phyloP scores from a whole-genome alignment of 768 basidiomycete genomes.

The Cytidiella melzeri region DNA sequence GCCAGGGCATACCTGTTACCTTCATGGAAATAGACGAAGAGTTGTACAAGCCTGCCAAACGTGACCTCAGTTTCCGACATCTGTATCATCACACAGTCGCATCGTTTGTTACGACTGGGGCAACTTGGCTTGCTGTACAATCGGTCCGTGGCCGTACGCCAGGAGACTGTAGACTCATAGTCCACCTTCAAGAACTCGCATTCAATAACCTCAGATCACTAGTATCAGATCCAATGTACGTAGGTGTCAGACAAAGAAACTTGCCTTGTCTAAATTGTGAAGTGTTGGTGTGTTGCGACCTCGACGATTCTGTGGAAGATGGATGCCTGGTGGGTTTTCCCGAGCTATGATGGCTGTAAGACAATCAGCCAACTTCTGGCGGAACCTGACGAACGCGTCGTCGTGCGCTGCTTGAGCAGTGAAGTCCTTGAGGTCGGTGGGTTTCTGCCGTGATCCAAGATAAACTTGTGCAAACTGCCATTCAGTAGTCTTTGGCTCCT shows the following conservation, averaged over 20 bases:
- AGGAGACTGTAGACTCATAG: conserved; percentile 19
- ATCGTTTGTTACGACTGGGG: background rate
- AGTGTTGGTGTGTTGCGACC: too few relatives aligned
- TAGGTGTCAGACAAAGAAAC: background rate
- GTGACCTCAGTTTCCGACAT: background rate
- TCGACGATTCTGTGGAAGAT: too few relatives aligned
- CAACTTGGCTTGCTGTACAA: background rate
- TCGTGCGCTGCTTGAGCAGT: background rate
- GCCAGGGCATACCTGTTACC: background rate
- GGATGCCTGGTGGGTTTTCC: too few relatives aligned
- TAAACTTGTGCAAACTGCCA: background rate
- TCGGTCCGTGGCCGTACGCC: conserved; percentile 1
- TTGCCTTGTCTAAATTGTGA: background rate
- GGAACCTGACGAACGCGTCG: background rate
- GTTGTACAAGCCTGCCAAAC: background rate
- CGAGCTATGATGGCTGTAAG: background rate
- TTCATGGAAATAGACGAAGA: background rate
- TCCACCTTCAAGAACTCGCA: conserved; percentile 13
- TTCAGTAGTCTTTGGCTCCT: background rate
- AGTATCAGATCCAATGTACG: too few relatives aligned
- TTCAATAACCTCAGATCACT: conserved; percentile 12
- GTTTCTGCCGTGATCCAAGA: background rate
- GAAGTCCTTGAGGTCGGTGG: background rate
- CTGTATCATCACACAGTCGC: background rate
- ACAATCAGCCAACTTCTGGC: background rate